Percentiles rank a stretch among this genome's conserved stretches.
These are phyloP conservation scores for Arthonia radiata DNA, from an alignment of 495 filamentous ascomycete genomes.

Conservation along the genomic window DNA sequence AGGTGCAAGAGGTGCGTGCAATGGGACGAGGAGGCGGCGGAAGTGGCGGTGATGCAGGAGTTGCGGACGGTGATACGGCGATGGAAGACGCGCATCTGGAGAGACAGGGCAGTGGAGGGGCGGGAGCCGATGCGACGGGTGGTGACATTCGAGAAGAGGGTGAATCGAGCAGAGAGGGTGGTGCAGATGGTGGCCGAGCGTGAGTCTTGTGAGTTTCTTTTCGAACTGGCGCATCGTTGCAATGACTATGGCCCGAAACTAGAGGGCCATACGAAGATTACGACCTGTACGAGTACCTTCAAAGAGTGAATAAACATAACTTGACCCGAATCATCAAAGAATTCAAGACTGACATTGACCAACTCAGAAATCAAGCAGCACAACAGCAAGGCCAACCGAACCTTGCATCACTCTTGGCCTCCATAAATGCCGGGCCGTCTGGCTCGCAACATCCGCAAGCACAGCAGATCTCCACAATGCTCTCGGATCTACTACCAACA, in stretches of 20 bases:
- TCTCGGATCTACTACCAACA: conserved; percentile 63
- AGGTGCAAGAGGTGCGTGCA: conserved; percentile 45
- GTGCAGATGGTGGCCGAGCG: conserved; percentile 93
- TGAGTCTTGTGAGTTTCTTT: conserved; percentile 45
- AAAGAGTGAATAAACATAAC: no score
- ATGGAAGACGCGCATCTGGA: conserved; percentile 63
- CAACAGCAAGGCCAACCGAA: no score
- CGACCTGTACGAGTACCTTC: no score
- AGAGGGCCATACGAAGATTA: no score
- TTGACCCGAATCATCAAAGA: no score
- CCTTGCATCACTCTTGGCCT: no score
- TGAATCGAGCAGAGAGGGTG: conserved; percentile 63
- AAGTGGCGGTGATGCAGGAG: conserved; percentile 23
- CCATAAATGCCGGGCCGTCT: conserved; percentile 14
- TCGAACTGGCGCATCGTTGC: no score
- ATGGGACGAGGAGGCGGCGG: conserved; percentile 20
- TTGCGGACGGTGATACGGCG: conserved; percentile 45
- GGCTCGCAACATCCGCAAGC: conserved; percentile 22
- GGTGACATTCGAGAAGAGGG: conserved; percentile 82
- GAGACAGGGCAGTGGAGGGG: conserved; percentile 43
- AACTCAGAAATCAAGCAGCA: no score
- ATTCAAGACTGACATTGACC: no score
- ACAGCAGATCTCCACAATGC: conserved; percentile 48
- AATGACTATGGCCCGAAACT: no score
- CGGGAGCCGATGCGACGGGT: conserved; percentile 63